A percentile compares a stretch with the other conserved stretches of the same genome.
Evolutionary conservation across 768 basidiomycete genomes (phyloP).

Genomic region (Boletellus emodensis): DNA sequence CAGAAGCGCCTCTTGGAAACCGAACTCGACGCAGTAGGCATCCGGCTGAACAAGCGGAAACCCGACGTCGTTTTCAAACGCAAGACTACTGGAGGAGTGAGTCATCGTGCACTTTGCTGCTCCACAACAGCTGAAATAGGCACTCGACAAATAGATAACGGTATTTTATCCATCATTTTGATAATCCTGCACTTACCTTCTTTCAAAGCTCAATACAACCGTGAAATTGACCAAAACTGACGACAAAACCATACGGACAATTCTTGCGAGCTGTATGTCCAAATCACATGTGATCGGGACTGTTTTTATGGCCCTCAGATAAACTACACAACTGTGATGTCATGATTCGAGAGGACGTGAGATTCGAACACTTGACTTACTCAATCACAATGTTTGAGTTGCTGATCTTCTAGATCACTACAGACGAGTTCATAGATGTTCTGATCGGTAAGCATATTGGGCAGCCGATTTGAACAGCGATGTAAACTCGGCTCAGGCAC

Average conservation of each 20-base stretch:
- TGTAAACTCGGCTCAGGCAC: slow-evolving; percentile 51
- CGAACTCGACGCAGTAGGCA: slow-evolving; percentile 95
- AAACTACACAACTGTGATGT: slow-evolving; percentile 94
- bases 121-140: not conserved
- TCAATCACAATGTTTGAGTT: slow-evolving; percentile 2
- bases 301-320: slow-evolving; percentile 41
- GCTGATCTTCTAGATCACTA: slow-evolving; percentile 64
- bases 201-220: slow-evolving; percentile 70
- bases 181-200: not conserved
- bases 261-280: slow-evolving; percentile 77
- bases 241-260: slow-evolving; percentile 90
- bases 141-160: slow-evolving; percentile 54
- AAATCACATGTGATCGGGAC: not conserved
- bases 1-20: slow-evolving; percentile 85
- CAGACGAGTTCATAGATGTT: slow-evolving; percentile 98
- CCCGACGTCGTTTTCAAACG: slow-evolving; percentile 96
- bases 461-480: not conserved
- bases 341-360: slow-evolving; percentile 96
- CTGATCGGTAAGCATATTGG: slow-evolving; percentile 61
- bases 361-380: slow-evolving; percentile 5
- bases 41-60: slow-evolving; percentile 82
- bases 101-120: slow-evolving; percentile 21
- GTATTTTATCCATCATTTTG: slow-evolving; percentile 29
- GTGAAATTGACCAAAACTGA: slow-evolving; percentile 94
- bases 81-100: slow-evolving; percentile 87